Evolutionary conservation across 768 basidiomycete genomes (phyloP), one percentile per base, ranked within the genome.

Genomic region (Mycena rosella): DNA sequence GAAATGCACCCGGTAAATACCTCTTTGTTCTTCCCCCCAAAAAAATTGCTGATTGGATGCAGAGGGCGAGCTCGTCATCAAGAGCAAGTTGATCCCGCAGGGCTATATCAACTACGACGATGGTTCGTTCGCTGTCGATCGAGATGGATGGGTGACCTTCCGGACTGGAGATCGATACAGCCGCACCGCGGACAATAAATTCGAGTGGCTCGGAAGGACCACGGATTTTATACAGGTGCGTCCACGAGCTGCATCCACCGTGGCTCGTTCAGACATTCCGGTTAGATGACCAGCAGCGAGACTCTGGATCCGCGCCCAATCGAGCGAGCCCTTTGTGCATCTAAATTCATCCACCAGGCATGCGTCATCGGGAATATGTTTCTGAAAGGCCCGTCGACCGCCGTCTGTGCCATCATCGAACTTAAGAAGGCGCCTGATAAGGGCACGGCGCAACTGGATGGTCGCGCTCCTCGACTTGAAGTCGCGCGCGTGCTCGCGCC

Each of bases 341-440:
- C 68, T 45, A 73, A 76, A 7, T 67, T 68, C 2, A 72, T 80
- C 42, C 60, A 60, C 2, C 74, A 75, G 36, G 74, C 76, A 36
- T 78, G 77, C 45, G 66, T 81, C n/a, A 74, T 80, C 6, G 80
- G 80, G 11, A 78, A 81, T 60, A 78, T 77, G 17, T 81, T 81
- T 60, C 68, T 81, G 1, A 67, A 66, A 14, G 73, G 75, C 9
- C 68, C 80, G 1, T 74, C 80, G 0, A 70, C 76, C 51, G 70
- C 76, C 29, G 68, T 80, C 27, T 80, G 77, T 38, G 80, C 77
- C 20, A 73, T 81, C 58, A 69, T 80, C 34, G 76, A 81, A 49
- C 72, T 76, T 11, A 52, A 60, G 11, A 45, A 63, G 20, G 63
- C 67, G 56, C 59, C 57, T 5, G 40, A 45, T 18, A 70, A 70